phyloP scores from a whole-genome alignment of 352 stramenopile genomes.

The Pythium aristosporum region DNA sequence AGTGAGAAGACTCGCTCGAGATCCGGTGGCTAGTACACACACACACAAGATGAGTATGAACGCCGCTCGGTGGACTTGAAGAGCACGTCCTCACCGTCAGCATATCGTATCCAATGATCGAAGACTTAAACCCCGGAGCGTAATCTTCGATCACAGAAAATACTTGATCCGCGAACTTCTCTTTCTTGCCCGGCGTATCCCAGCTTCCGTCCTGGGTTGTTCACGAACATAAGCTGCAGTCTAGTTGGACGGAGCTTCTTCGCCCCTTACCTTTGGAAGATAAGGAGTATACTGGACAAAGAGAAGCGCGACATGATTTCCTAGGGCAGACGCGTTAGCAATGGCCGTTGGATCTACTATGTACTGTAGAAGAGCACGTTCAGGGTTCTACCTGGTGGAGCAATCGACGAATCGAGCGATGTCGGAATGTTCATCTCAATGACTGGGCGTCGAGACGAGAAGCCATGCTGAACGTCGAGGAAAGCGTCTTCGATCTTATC shows the following conservation, averaged over 20 bases:
- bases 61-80: too few relatives aligned
- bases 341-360: not conserved
- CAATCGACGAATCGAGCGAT: slow-evolving; percentile 76
- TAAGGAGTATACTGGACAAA: slow-evolving; percentile 93
- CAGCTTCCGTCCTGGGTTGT: slow-evolving; percentile 68
- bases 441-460: slow-evolving; percentile 69
- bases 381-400: slow-evolving; percentile 46
- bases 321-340: slow-evolving; percentile 24
- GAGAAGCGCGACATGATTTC: slow-evolving; percentile 87
- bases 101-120: slow-evolving; percentile 85
- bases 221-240: not conserved
- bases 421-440: slow-evolving; percentile 93
- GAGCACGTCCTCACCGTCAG: slow-evolving; percentile 49
- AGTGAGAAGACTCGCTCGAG: slow-evolving; percentile 88
- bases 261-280: slow-evolving; percentile 50
- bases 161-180: slow-evolving; percentile 76
- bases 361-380: not conserved
- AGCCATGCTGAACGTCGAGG: slow-evolving; percentile 72
- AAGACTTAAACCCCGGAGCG: slow-evolving; percentile 81
- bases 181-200: slow-evolving; percentile 74
- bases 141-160: slow-evolving; percentile 89
- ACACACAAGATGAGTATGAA: not conserved
- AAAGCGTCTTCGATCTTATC: slow-evolving; percentile 83
- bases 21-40: slow-evolving; percentile 59
- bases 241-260: not conserved